Base-by-base conservation (phyloP, 164 flowering plant genomes). In the Chimonanthus salicifolius region DNA sequence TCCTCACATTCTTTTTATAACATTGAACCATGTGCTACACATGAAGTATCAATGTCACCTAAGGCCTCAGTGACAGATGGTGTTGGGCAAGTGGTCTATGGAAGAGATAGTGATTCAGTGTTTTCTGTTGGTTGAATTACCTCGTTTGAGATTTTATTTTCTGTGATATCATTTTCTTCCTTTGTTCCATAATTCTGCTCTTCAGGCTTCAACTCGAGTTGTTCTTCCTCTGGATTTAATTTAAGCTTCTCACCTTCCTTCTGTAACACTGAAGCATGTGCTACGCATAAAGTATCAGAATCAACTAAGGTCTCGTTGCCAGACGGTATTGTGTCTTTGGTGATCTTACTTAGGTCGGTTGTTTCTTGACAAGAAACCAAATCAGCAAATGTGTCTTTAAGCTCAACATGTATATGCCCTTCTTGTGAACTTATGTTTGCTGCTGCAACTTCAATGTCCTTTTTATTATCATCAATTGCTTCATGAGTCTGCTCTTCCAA, bases 391-490 rank as follows among this genome's bases (percentile, higher is more conserved):
- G 33, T 33, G 33, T 33, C 33, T 33, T 33, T 33, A 33, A 33
- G 33, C 33, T 33, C 33, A 33, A 33, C 33, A 33, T 33, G 0
- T 33, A 33, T 33, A 33, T 33, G 33, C 13, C 70, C 78, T 74
- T 72, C 80, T 15, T 65, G 71, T 58, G 70, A 76, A 68, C 64
- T 77, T 49, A 79, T 72, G 33, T 18, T 50, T 5, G 54, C 72
- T 64, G 71, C 47, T 44, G 71, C 68, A 71, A 64, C 78, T 69
- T 47, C 75, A 68, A 64, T 10, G 18, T 70, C 10, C 48, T 65
- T 33, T 0, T 33, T 33, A 33, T 33, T 47, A 4, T 73, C 67
- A 69, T 74, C 67, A 62, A 70, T 54, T 10, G 65, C 72, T 72
- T 74, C 18, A 68, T 43, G n/a, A 11, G 64, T 70, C 64, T 49